Evolutionary conservation across 2,329 filamentous ascomycete genomes (phyloP), one percentile per base, ranked within the genome.

Genomic region (Drechslerella stenobrocha): DNA sequence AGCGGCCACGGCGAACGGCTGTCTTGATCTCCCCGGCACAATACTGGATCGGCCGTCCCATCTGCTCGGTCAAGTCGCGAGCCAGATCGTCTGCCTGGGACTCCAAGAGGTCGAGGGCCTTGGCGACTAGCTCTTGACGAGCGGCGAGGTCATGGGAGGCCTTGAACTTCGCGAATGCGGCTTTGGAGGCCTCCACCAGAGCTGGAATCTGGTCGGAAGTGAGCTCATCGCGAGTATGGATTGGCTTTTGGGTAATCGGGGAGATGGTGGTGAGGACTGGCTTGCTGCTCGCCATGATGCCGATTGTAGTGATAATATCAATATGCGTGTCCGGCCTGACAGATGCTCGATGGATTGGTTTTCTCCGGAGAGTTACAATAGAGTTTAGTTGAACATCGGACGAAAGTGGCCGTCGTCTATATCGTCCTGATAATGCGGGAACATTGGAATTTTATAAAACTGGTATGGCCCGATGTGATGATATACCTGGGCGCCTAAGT

Each of bases 11-110:
- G 78, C 88, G 89, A 71, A 95, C 83, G 5, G 91, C 91, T 13
- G 92, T 97, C 26, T 84, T 79, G 71, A 97, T 82, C 79, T 97
- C 92, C 72, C 85, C 90, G 46, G 82, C 85, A 0, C 89, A 88
- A 76, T 92, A 96, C 34, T 87, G 83, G 73, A 96, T 96, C 30
- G 92, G 92, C 18, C 92, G 83, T 40, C 92, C 92, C 91, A 97
- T 97, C 79, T 97, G 91, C 75, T 89, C 86, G 0, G 91, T 96
- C 65, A 97, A 79, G 76, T 96, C 91, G 72, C 84, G 82, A 3
- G 87, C 90, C 30, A 97, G 81, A 70, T 85, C 87, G 84, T 93
- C 87, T 76, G 90, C 83, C 75, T 84, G 86, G 50, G 84, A 82
- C 13, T 79, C 77, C 24, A 97, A 80, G 2, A 89, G 77, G 70